Evolutionary conservation across 2,329 filamentous ascomycete genomes (phyloP), one percentile per base, ranked within the genome.

Genomic region (Moelleriella libera): DNA sequence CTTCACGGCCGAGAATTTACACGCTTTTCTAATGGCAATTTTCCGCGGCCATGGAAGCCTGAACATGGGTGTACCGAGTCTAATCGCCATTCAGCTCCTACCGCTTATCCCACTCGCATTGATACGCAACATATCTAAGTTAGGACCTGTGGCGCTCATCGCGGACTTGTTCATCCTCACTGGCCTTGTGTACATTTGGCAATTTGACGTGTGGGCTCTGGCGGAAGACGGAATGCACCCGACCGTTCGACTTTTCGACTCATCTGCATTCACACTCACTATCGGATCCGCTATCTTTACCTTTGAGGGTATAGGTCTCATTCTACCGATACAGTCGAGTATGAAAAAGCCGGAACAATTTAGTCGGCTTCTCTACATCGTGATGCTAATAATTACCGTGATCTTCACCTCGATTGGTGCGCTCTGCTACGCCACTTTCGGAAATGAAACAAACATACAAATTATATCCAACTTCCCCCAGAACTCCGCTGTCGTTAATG

Each of bases 381-480:
- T 88, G 62, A 87, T 88, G 83, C 58, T 80, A 50, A 70, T 87
- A 62, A 85, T 86, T 59, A 87, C 83, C 4, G 61, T 81, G 52
- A 75, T 86, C 54, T 88, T 84, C 63, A 83, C 80, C 2, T 82
- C 80, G 0, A 78, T 87, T 14, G 83, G 83, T 40, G 78, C 79
- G 0, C 72, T 88, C 28, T 85, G 81, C 61, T 88, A 88, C 60
- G 82, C 80, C 12, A 83, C 82, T 0, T 87, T 87, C 58, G 83
- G 83, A 45, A 70, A 74, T 48, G 63, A 72, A 47, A 86, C 83
- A 7, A 74, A 77, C 56, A 85, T 85, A 50, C 82, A 87, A 57
- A 76, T 88, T 63, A 85, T 88, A 59, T 79, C 80, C 64, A 87
- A 87, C 62, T 86, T 80, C 56, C 83, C 83, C 0, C 83, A 86